A percentile compares a stretch with the other conserved stretches of the same genome.
These are phyloP conservation scores for Colletotrichum sp. DNA, from an alignment of 2,329 filamentous ascomycete species.

Conservation along the genomic window DNA sequence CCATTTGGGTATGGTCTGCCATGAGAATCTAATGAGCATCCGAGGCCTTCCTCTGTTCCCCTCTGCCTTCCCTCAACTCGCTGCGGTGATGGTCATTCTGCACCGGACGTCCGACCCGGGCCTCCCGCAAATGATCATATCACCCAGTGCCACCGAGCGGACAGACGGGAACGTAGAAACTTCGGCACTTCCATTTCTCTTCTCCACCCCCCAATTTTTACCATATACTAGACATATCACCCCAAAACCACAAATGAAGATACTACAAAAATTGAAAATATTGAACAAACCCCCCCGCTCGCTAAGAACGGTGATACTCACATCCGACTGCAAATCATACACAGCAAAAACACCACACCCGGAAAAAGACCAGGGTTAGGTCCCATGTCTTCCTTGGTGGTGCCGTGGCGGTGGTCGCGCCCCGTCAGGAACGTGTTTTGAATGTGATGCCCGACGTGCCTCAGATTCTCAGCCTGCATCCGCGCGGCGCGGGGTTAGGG, in stretches of 20 bases:
- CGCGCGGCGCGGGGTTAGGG: not conserved
- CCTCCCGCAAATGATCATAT: not conserved
- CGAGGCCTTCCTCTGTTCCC: not conserved
- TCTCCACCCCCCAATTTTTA: not conserved
- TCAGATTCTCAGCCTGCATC: not conserved
- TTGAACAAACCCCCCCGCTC: not conserved
- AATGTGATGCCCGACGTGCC: not conserved
- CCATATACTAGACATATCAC: conserved; percentile 6
- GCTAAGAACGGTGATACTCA: not conserved
- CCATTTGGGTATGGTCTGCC: not conserved
- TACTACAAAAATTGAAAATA: not conserved
- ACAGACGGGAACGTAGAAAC: not conserved
- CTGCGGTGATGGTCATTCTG: not conserved
- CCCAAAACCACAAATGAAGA: not conserved
- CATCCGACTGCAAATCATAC: not conserved
- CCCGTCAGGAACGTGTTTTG: not conserved
- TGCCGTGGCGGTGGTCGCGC: not conserved
- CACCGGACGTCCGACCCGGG: not conserved
- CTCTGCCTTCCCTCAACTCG: too few species aligned
- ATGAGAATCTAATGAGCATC: conserved; percentile 2
- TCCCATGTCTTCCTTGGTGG: not conserved
- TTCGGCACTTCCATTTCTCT: conserved; percentile 2
- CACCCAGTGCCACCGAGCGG: not conserved
- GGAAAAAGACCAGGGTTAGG: not conserved
- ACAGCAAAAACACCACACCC: not conserved